phyloP scores from a whole-genome alignment of 2,329 filamentous ascomycete genomes.

The Torrubiella hemipterigena region DNA sequence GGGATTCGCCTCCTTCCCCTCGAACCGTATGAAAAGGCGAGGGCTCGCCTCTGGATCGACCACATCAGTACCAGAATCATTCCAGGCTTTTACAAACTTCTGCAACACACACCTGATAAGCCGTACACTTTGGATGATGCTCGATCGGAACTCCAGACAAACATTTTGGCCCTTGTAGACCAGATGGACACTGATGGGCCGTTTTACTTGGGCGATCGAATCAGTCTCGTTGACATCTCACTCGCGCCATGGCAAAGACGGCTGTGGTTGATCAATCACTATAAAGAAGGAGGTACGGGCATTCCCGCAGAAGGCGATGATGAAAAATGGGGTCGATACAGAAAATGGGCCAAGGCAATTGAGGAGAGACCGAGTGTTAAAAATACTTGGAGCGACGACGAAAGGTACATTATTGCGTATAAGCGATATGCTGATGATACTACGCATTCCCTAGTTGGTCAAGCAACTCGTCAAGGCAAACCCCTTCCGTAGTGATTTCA shows the following conservation, averaged over 20 bases:
- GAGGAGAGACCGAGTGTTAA: slow-evolving; percentile 47
- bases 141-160: slow-evolving; percentile 42
- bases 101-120: slow-evolving; percentile 42
- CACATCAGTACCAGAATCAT: slow-evolving; percentile 57
- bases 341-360: slow-evolving; percentile 49
- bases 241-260: slow-evolving; percentile 63
- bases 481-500: slow-evolving; percentile 33
- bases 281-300: slow-evolving; percentile 45
- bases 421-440: slow-evolving; percentile 54
- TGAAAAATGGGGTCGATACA: slow-evolving; percentile 51
- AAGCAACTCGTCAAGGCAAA: slow-evolving; percentile 50
- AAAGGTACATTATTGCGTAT: slow-evolving; percentile 58
- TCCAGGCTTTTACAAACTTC: slow-evolving; percentile 53
- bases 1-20: slow-evolving; percentile 42
- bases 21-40: slow-evolving; percentile 52
- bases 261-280: slow-evolving; percentile 64
- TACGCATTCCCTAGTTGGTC: slow-evolving; percentile 47
- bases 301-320: slow-evolving; percentile 40
- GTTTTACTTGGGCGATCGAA: slow-evolving; percentile 52
- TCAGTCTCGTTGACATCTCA: slow-evolving; percentile 59
- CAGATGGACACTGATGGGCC: slow-evolving; percentile 48
- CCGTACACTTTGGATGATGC: slow-evolving; percentile 37
- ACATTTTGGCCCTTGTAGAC: slow-evolving; percentile 46
- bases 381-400: slow-evolving; percentile 55
- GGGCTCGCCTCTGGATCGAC: slow-evolving; percentile 62